Evolutionary conservation across 768 basidiomycete genomes (phyloP).

Genomic region (Infundibulicybe gibba): DNA sequence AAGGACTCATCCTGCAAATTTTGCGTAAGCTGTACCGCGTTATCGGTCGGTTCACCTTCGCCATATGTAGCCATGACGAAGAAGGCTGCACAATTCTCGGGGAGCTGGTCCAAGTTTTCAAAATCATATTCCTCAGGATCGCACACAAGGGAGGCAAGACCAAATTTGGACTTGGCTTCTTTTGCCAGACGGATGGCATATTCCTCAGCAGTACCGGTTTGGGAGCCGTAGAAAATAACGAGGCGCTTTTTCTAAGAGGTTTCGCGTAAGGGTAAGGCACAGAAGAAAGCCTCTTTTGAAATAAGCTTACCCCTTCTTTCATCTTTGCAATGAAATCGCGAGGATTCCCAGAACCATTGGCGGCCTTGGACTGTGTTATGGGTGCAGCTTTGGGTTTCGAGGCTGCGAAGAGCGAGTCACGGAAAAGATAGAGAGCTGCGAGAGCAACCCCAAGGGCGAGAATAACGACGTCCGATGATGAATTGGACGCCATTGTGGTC

Average conservation of each 20-base stretch:
- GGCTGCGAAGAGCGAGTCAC: constrained; percentile 71
- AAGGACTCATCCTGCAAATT: constrained; percentile 85
- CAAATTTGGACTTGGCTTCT: constrained; percentile 95
- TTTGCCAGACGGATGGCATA: constrained; percentile 97
- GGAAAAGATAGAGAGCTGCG: constrained; percentile 79
- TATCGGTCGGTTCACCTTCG: constrained; percentile 98
- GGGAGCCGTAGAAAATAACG: constrained; percentile 97
- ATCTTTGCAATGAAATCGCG: constrained; percentile 93
- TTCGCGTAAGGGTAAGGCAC: not conserved
- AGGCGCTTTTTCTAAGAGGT: constrained; percentile 84
- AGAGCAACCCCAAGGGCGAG: constrained; percentile 72
- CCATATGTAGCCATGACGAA: constrained; percentile 99
- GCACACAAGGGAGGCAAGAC: constrained; percentile 92
- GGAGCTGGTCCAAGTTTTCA: constrained; percentile 88
- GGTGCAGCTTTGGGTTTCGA: constrained; percentile 60
- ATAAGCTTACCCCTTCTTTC: constrained; percentile 77
- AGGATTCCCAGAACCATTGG: constrained; percentile 81
- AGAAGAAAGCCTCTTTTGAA: constrained; percentile 2
- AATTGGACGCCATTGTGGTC: constrained; percentile 51
- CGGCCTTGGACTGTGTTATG: constrained; percentile 34
- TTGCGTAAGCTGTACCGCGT: constrained; percentile 92
- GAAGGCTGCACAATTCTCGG: constrained; percentile 83
- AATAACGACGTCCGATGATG: constrained; percentile 70
- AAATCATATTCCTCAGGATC: constrained; percentile 99
- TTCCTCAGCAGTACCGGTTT: constrained; percentile 98